Conservation (phyloP, 2,329 filamentous ascomycete genomes). For the Fusarium zealandicum region DNA sequence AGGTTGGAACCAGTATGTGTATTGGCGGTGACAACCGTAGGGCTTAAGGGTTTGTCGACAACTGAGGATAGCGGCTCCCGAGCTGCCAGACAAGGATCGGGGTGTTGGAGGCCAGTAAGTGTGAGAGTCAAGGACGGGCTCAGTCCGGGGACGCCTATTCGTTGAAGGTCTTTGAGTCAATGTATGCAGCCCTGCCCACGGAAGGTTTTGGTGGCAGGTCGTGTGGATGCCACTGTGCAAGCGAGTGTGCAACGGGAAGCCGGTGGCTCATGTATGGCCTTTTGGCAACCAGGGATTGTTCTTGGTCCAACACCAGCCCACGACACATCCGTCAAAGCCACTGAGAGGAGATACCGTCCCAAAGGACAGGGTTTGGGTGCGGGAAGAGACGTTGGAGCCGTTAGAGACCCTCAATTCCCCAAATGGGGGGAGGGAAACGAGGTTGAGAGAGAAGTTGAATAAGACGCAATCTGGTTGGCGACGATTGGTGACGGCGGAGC, state of each 20-base stretch:
- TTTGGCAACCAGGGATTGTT: conserved; percentile 19
- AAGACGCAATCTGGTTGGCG: not conserved
- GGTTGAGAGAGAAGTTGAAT: too few relatives aligned
- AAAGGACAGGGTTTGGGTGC: not conserved
- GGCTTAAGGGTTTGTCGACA: conserved; percentile 6
- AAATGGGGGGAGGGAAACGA: too few relatives aligned
- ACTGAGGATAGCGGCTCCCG: conserved; percentile 16
- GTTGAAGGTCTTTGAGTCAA: not conserved
- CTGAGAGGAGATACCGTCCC: not conserved
- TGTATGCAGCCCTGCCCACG: not conserved
- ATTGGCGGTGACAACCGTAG: conserved; percentile 8
- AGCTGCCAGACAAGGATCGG: conserved; percentile 16
- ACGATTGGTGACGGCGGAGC: conserved; percentile 16
- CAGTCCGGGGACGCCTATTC: conserved; percentile 1
- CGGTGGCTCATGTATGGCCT: conserved; percentile 8
- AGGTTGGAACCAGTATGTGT: conserved; percentile 13
- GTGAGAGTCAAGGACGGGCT: too few relatives aligned
- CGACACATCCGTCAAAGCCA: too few relatives aligned
- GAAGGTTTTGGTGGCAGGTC: not conserved
- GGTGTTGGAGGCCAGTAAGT: conserved; percentile 1
- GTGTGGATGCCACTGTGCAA: conserved; percentile 1
- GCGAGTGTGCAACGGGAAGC: conserved; percentile 15
- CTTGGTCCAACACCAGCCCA: not conserved
- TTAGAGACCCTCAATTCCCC: too few relatives aligned
- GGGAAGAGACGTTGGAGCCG: too few relatives aligned